Evolutionary conservation across 2,329 filamentous ascomycete species (phyloP), one percentile per base, ranked within the genome.

Genomic region (Ophiostoma pallidulum): DNA sequence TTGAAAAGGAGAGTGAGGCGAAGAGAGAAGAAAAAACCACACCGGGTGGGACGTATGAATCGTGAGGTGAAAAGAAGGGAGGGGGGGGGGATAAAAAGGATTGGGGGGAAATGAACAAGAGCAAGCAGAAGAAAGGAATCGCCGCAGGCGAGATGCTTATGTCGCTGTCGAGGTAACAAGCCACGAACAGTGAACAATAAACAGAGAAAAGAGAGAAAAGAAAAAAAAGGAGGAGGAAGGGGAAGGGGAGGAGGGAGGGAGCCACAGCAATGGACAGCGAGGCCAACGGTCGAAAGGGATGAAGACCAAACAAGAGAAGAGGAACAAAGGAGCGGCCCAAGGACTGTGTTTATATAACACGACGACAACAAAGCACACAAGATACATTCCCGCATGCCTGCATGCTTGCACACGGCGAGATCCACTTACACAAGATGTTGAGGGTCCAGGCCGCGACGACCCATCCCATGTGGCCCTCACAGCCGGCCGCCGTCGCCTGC

Each of bases 41-140:
- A 41, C 57, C 56, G 59, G 58, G 55, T 60, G 58, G 58, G 41
- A 45, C 32, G 40, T 16, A 29, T 29, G 31, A n/a, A n/a, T 35
- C 16, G n/a, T 18, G 13, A 7, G 20, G 37, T 35, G 31, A 38
- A 43, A 41, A 32, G 31, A 24, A 49, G 10, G 14, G 18, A 16
- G 20, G 24, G 32, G 29, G 13, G 19, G 10, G 10, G 22, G 18
- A 41, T 41, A 26, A 46, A 43, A 42, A 45, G 28, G 10, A 45
- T n/a, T n/a, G n/a, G n/a, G n/a, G n/a, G n/a, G 26, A 38, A 36
- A 10, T 19, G 44, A 26, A 37, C 24, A 32, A 32, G 39, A 32
- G 29, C 7, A 43, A 22, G 7, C 19, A 3, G 22, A 47, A 50
- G 45, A 41, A 47, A 32, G 33, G 31, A 41, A 47, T 37, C 31